Evolutionary conservation across 73 alveolate genomes (phyloP).

Genomic region (Tetrahymena borealis): DNA sequence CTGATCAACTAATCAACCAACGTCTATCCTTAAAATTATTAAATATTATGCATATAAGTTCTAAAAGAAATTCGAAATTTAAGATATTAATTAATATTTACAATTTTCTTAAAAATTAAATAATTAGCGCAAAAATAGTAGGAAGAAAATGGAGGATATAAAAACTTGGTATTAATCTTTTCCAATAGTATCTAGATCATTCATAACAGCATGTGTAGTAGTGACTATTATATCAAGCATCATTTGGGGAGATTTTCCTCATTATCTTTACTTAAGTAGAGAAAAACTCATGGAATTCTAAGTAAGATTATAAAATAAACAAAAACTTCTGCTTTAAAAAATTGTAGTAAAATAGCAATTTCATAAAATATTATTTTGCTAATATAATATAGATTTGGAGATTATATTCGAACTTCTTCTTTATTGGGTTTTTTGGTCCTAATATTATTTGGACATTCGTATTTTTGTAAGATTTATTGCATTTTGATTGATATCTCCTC

Average conservation of each 20-base stretch:
- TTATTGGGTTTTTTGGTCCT: conserved; percentile 4
- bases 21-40: background rate
- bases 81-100: background rate
- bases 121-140: background rate
- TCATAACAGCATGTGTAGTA: background rate
- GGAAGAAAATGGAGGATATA: conserved; percentile 12
- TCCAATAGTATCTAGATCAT: conserved; percentile 29
- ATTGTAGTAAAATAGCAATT: background rate
- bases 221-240: background rate
- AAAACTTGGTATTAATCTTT: conserved; percentile 6
- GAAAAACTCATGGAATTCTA: background rate
- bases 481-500: too few relatives aligned
- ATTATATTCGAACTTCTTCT: conserved; percentile 14
- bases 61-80: background rate
- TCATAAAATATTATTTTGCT: background rate
- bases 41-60: background rate
- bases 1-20: background rate
- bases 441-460: background rate
- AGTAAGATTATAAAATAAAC: background rate
- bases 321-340: background rate
- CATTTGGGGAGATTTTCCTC: background rate
- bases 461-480: too few relatives aligned
- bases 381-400: background rate
- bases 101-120: background rate
- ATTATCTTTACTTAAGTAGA: background rate